These are phyloP conservation scores for Teratosphaeria destructans DNA, from an alignment of 2,329 filamentous ascomycete species.

Conservation along the genomic window DNA sequence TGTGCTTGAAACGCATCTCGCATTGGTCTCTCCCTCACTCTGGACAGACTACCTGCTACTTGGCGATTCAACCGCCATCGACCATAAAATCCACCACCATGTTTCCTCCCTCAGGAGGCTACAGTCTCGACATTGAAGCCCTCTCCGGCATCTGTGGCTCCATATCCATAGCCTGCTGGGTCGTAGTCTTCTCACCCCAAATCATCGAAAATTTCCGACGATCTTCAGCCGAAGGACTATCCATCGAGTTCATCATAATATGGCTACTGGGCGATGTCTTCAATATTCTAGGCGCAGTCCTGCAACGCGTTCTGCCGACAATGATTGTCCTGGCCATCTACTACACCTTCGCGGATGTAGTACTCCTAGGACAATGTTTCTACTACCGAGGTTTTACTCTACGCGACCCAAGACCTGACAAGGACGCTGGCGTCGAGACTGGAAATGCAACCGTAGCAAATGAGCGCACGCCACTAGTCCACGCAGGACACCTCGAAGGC, in stretches of 20 bases:
- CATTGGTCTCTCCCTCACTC: not conserved
- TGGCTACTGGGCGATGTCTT: conserved; percentile 85
- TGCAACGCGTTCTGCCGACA: conserved; percentile 85
- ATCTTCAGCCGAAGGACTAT: conserved; percentile 75
- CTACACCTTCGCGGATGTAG: conserved; percentile 78
- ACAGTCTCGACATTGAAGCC: conserved; percentile 71
- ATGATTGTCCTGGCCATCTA: conserved; percentile 50
- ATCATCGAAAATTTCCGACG: conserved; percentile 91
- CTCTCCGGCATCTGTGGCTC: conserved; percentile 90
- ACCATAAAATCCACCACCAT: conserved; percentile 23
- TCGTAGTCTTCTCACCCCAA: conserved; percentile 93
- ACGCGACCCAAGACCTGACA: conserved; percentile 53
- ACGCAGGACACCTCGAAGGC: conserved; percentile 15
- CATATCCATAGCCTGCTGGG: conserved; percentile 95
- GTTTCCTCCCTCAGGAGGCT: conserved; percentile 44
- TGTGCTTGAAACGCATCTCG: not conserved
- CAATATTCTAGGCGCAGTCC: conserved; percentile 84
- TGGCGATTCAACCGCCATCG: not conserved
- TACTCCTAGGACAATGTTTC: conserved; percentile 81
- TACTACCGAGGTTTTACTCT: conserved; percentile 88
- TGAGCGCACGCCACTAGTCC: conserved; percentile 27
- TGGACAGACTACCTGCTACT: not conserved
- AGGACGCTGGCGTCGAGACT: conserved; percentile 7
- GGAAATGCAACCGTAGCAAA: conserved; percentile 14
- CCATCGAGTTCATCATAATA: conserved; percentile 80